Evolutionary conservation across 129 eudicot species (phyloP), one percentile per base, ranked within the genome.

Genomic region (Chrysanthemum lavandulifolium): DNA sequence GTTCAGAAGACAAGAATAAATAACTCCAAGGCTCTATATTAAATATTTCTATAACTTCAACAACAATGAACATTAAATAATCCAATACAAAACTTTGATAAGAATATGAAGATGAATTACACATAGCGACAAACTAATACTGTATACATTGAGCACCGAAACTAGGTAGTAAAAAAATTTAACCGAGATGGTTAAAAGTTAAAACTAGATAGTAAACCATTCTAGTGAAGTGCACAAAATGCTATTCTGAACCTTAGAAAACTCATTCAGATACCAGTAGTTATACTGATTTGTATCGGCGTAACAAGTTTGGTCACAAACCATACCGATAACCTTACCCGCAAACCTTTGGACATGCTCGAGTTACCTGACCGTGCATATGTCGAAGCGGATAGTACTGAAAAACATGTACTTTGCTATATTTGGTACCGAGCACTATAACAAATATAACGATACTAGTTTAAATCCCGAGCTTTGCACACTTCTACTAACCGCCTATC

Each of bases 161-260:
- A 40, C 45, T 40, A 40, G 45, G 6, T 40, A 7, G 47, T 40
- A 40, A 40, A 40, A 40, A 0, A 36, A 36, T 5, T 40, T 75
- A 81, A 78, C 76, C 77, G 82, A 76, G 80, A 76, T 79, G 61
- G 78, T 74, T 82, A 70, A 73, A 23, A 23, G 25, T 23, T 23
- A 23, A 23, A 51, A 53, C 47, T 69, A 31, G 33, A 36, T 10
- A 40, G 47, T 40, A 8, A 40, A 40, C 10, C 47, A 40, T 40
- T 7, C 47, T 40, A 6, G 47, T 40, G 47, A 40, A 40, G 47
- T 40, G 47, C 10, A 40, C 47, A 40, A 6, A 40, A 40, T 40
- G 47, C 10, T 10, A 40, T 10, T 40, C 47, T 31, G 47, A 72
- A 64, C 77, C 59, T 4, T 31, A 31, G 0, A 31, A 31, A 31